phyloP scores from a whole-genome alignment of 345 rosid species.

The Boechera stricta region DNA sequence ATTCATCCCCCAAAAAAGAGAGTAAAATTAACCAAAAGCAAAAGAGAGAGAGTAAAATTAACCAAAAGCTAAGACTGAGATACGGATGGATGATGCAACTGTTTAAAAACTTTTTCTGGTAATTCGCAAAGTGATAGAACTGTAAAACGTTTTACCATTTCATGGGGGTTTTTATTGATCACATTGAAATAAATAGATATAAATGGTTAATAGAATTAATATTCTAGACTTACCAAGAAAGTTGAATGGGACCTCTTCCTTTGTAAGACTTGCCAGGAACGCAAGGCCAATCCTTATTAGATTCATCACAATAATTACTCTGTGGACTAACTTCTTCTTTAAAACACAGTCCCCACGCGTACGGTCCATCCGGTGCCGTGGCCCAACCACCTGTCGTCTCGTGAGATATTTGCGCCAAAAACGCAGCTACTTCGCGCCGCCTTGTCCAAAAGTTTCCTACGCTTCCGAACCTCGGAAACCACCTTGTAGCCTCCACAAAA shows the following conservation, averaged over 20 bases:
- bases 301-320: conserved; percentile 51
- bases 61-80: neutral
- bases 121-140: too few species aligned
- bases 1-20: neutral
- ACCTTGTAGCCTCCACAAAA: conserved; percentile 60
- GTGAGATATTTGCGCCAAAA: conserved; percentile 71
- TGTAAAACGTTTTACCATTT: too few species aligned
- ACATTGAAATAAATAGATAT: neutral
- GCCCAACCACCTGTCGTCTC: conserved; percentile 69
- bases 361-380: conserved; percentile 69
- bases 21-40: conserved; percentile 5
- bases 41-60: neutral
- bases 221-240: conserved; percentile 51
- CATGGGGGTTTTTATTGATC: too few species aligned
- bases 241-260: conserved; percentile 69
- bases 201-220: neutral
- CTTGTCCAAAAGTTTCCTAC: conserved; percentile 49
- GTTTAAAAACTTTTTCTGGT: too few species aligned
- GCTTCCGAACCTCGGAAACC: conserved; percentile 55
- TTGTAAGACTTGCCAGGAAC: conserved; percentile 58
- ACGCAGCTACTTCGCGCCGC: conserved; percentile 67
- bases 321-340: conserved; percentile 56
- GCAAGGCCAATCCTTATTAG: conserved; percentile 54
- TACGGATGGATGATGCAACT: neutral
- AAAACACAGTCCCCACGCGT: conserved; percentile 73